Base-by-base conservation (phyloP, 225 moss, liverwort and hornwort genomes). In the Polytrichum formosum region DNA sequence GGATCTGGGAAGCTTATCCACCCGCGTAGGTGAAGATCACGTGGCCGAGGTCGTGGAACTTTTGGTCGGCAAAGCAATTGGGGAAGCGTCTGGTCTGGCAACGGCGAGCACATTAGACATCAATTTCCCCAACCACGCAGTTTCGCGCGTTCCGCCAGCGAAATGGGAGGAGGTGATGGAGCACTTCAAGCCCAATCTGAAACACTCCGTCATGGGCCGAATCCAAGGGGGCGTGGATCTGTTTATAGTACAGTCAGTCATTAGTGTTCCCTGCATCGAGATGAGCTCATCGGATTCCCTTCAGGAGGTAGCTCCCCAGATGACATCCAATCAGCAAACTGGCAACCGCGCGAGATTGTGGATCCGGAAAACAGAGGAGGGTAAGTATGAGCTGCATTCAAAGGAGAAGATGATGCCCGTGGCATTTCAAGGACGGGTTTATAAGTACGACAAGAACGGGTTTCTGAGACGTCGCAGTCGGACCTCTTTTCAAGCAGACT, bases 401-500 rank as follows among this genome's bases (percentile, higher is more conserved):
- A 67, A 54, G 22, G 23, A 26, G 6, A 67, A 6, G 67, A 18
- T 54, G 46, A 54, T 67, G 37, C 67, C 67, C 4, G 67, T 67
- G 46, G 67, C 67, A 27, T 67, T 67, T 53, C 37, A 26, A 67
- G 67, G 67, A 67, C 54, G 67, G 67, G 7, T 18, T 19, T 67
- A 53, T 26, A 67, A 21, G 23, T 67, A 53, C 26, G 26, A 67
- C 67, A 67, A 26, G 23, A 2, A 16, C 54, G 67, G 67, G 18
- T 21, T 37, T n/a, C 23, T 37, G 23, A 26, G 21, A n/a, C 53
- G 53, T 16, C 13, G 25, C 25, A 46, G 26, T 23, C 46, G 16
- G 26, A 67, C 67, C 53, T 21, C 37, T 19, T 67, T 53, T 9
- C 37, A 16, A 67, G 22, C 13, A 67, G 67, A 67, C 46, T 67